phyloP scores from a whole-genome alignment of 352 stramenopile genomes.

The Nothophytophthora sp. region DNA sequence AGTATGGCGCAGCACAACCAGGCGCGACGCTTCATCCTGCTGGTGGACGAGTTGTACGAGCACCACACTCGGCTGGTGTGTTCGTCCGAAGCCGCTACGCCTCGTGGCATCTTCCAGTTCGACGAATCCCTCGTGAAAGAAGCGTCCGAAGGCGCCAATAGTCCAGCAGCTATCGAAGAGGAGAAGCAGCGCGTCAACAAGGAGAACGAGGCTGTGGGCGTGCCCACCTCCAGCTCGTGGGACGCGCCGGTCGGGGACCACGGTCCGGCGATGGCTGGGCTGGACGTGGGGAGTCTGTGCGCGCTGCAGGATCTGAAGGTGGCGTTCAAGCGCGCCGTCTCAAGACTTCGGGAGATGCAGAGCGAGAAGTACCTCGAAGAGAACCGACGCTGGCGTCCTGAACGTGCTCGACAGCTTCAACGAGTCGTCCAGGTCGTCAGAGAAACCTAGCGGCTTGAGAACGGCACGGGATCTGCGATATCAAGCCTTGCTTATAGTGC shows the following conservation, averaged over 20 bases:
- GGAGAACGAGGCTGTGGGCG: constrained; percentile 47
- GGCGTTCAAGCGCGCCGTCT: constrained; percentile 79
- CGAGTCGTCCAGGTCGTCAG: constrained; percentile 26
- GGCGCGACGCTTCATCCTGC: constrained; percentile 96
- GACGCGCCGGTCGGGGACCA: constrained; percentile 57
- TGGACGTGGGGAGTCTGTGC: constrained; percentile 66
- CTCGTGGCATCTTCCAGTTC: constrained; percentile 69
- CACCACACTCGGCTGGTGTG: constrained; percentile 61
- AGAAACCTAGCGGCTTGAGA: no score
- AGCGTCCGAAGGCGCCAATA: constrained; percentile 26
- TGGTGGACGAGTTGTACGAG: constrained; percentile 98
- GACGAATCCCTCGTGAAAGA: constrained; percentile 41
- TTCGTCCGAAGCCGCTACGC: constrained; percentile 42
- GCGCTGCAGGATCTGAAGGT: constrained; percentile 74
- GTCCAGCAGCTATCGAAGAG: constrained; percentile 23
- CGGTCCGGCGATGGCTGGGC: constrained; percentile 51
- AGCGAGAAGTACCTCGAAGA: constrained; percentile 63
- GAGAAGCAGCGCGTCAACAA: constrained; percentile 43
- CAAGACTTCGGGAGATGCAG: constrained; percentile 88
- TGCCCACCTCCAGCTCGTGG: constrained; percentile 69
- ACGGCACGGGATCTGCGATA: background rate
- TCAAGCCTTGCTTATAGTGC: background rate
- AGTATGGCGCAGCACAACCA: constrained; percentile 90
- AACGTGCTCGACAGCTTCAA: constrained; percentile 17
- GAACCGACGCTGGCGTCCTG: constrained; percentile 34